Percentiles rank a stretch among this genome's conserved stretches.
These are phyloP conservation scores for Cyberlindnera veronae DNA, from an alignment of 805 yeast genomes.

Conservation along the genomic window DNA sequence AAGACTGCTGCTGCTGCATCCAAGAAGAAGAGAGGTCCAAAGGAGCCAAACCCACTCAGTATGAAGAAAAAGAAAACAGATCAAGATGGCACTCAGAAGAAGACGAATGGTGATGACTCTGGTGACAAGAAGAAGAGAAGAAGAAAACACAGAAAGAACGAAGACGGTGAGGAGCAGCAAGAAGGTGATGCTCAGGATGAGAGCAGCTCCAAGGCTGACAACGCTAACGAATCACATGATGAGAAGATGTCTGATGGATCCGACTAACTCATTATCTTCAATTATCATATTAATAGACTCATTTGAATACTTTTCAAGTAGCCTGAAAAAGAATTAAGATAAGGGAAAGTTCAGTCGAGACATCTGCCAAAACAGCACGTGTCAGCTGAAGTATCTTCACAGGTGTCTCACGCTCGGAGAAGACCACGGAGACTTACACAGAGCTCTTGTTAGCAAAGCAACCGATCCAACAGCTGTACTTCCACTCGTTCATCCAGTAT, in stretches of 20 bases:
- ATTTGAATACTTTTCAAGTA: too few relatives aligned
- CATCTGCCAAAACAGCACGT: too few relatives aligned
- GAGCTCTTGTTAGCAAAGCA: too few relatives aligned
- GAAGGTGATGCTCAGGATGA: background rate
- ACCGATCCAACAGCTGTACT: too few relatives aligned
- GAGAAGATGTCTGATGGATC: background rate
- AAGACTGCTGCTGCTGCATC: conserved; percentile 5
- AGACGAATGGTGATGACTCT: conserved; percentile 5
- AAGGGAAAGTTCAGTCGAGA: too few relatives aligned
- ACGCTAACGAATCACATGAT: background rate
- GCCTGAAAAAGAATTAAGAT: too few relatives aligned
- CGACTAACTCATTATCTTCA: background rate
- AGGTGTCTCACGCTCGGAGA: too few relatives aligned
- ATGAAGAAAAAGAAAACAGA: conserved; percentile 63
- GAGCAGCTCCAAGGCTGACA: background rate
- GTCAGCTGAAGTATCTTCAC: too few relatives aligned
- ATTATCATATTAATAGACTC: too few relatives aligned
- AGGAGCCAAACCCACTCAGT: conserved; percentile 88
- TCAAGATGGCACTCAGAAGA: conserved; percentile 19
- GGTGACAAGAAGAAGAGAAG: conserved; percentile 20
- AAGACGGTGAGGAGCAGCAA: background rate
- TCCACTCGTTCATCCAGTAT: background rate
- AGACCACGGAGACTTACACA: too few relatives aligned
- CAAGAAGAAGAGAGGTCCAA: conserved; percentile 63
- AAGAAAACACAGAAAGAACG: conserved; percentile 18